Percentiles rank a stretch among this genome's conserved stretches.
Evolutionary conservation across 2,329 filamentous ascomycete genomes (phyloP).

Genomic region (Pestalotiopsis sp.): DNA sequence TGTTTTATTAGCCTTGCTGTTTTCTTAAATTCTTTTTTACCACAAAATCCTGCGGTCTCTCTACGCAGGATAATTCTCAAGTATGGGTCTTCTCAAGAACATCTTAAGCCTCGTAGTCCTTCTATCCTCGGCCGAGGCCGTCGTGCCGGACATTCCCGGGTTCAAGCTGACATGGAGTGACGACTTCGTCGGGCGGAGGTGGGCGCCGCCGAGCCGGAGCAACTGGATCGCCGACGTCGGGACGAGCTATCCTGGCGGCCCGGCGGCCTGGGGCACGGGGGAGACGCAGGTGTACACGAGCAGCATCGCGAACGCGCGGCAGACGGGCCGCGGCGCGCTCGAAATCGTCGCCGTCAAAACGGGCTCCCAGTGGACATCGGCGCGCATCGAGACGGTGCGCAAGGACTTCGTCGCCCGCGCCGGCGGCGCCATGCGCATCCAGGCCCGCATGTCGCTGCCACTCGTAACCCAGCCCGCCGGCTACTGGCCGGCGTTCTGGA

Average conservation of each 20-base stretch:
- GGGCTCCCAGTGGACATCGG: slow-evolving; percentile 40
- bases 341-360: slow-evolving; percentile 36
- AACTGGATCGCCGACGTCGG: slow-evolving; percentile 49
- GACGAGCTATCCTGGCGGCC: slow-evolving; percentile 47
- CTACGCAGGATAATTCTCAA: not conserved
- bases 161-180: slow-evolving; percentile 21
- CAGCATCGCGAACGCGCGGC: slow-evolving; percentile 38
- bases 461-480: slow-evolving; percentile 14
- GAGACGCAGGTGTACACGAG: slow-evolving; percentile 49
- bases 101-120: not conserved
- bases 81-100: not conserved
- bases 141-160: slow-evolving; percentile 7
- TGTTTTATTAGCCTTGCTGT: too few species aligned
- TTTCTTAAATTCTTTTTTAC: not conserved
- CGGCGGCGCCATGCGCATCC: slow-evolving; percentile 28
- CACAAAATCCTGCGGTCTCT: not conserved
- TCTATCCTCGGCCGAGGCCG: not conserved
- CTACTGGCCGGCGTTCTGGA: slow-evolving; percentile 50
- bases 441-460: slow-evolving; percentile 12
- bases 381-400: slow-evolving; percentile 41
- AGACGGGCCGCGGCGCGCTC: slow-evolving; percentile 38
- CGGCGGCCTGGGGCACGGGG: slow-evolving; percentile 49
- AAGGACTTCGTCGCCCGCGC: slow-evolving; percentile 35
- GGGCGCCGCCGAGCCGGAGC: slow-evolving; percentile 33
- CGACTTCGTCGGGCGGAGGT: slow-evolving; percentile 34